Conservation (phyloP, 768 basidiomycete species). For the Mycena indigotica region DNA sequence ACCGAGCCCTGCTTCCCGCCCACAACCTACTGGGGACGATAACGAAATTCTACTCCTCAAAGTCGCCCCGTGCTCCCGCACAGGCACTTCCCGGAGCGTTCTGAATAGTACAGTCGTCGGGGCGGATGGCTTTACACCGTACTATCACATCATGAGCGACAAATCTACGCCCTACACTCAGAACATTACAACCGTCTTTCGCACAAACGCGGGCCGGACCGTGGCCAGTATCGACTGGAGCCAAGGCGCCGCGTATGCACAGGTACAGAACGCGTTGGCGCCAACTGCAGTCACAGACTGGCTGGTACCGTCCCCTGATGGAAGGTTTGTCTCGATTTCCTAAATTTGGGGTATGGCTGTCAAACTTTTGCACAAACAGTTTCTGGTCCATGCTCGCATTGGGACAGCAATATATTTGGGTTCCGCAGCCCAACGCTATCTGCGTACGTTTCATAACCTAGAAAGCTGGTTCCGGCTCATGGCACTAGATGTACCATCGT, state of each 20-base stretch:
- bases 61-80: neutral
- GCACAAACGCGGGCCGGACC: slow-evolving; percentile 15
- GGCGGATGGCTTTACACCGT: slow-evolving; percentile 11
- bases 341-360: neutral
- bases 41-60: neutral
- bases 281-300: slow-evolving; percentile 8
- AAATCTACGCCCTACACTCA: neutral
- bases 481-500: neutral
- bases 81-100: neutral
- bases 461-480: neutral
- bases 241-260: slow-evolving; percentile 3
- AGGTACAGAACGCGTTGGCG: neutral
- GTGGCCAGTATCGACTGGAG: slow-evolving; percentile 9
- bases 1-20: no score
- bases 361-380: neutral
- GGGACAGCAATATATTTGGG: slow-evolving; percentile 13
- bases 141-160: slow-evolving; percentile 14
- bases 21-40: neutral
- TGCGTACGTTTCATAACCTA: slow-evolving; percentile 3
- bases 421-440: slow-evolving; percentile 11
- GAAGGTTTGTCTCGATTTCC: slow-evolving; percentile 5
- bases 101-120: slow-evolving; percentile 15
- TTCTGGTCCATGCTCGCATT: slow-evolving; percentile 7
- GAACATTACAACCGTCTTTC: neutral
- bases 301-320: slow-evolving; percentile 4